Evolutionary conservation across 495 filamentous ascomycete genomes (phyloP), one percentile per base, ranked within the genome.

Genomic region (Podospora pseudoanserina): DNA sequence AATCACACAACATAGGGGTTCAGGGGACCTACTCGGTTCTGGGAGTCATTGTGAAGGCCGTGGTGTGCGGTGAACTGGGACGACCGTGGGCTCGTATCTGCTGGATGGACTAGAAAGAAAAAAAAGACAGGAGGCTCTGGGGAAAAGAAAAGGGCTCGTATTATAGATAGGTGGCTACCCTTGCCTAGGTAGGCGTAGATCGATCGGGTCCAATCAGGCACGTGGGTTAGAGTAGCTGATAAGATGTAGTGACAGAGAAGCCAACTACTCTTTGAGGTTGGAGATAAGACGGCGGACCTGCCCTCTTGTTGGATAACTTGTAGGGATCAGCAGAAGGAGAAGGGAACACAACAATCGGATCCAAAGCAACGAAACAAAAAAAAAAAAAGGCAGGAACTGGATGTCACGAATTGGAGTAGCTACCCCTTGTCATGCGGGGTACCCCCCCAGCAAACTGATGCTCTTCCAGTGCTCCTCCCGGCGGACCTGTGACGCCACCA

Each of bases 11-110:
- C 39, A 16, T 49, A 16, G 15, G 39, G 39, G 15, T 16, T 49
- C 39, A 19, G 54, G 26, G 64, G 34, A 75, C 79, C 65, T 79
- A 79, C 82, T 83, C 78, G 9, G 77, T 81, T 53, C 72, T 76
- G 7, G 79, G 77, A 1, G 77, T 74, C 82, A 84, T 84, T 57
- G 56, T 60, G 49, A 58, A 11, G 66, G 13, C 59, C 66, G 19
- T 63, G 15, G 30, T 0, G 23, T 18, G 60, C 4, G 1, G 23
- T 23, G 23, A 23, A 23, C 23, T 23, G 23, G 23, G 23, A 23
- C 1, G 23, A 1, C 23, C 23, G 23, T 23, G 23, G 23, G 23
- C 23, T 23, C 23, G 1, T 23, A 23, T 23, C 23, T 23, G 23
- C 23, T 23, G 23, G 23, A 16, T 13, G 39, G 39, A 16, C 39